Evolutionary conservation across 192 early-diverging fungal genomes (phyloP), one percentile per base, ranked within the genome.

Genomic region (Mortierella claussenii): DNA sequence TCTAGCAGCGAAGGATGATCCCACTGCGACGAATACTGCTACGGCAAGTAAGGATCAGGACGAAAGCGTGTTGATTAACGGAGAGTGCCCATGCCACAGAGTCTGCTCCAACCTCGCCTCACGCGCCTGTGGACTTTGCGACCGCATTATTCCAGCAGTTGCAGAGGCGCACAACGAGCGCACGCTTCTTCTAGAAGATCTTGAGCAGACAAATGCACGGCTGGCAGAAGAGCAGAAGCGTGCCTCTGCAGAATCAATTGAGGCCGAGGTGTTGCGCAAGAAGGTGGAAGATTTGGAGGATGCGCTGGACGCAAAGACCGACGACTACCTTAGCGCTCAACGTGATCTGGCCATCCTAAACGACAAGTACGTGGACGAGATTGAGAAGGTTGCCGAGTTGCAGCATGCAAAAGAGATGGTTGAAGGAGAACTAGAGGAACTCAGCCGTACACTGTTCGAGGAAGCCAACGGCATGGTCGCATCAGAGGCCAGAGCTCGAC

Each of bases 391-490:
- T 1, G 91, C 91, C 0, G 95, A 98, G 79, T 84, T 99, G 33
- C 93, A 96, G 55, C 89, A 92, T 66, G 91, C 94, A 44, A 97
- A 95, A 54, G 95, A 98, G 62, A 87, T 92, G 46, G 89, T 99
- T 3, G 94, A 98, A 75, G 90, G 89, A 9, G 98, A 99, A 79
- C 82, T 99, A 21, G 98, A 98, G 62, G 96, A 98, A 30, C 81
- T 99, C 37, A 95, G 93, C 20, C 86, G 89, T 31, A 86, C 87
- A 33, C 80, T 99, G 30, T 96, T 99, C 78, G 94, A 97, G 67
- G 95, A 98, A 74, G 98, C 98, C 0, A 98, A 99, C 66, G 88
- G 86, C 0, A 90, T 98, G 90, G 96, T 98, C 1, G 93, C 93
- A 0, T 83, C 83, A 18, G 95, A 96, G 74, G 92, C 91, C 2